phyloP scores from a whole-genome alignment of 2,329 filamentous ascomycete genomes.

The Simplicillium sp. region DNA sequence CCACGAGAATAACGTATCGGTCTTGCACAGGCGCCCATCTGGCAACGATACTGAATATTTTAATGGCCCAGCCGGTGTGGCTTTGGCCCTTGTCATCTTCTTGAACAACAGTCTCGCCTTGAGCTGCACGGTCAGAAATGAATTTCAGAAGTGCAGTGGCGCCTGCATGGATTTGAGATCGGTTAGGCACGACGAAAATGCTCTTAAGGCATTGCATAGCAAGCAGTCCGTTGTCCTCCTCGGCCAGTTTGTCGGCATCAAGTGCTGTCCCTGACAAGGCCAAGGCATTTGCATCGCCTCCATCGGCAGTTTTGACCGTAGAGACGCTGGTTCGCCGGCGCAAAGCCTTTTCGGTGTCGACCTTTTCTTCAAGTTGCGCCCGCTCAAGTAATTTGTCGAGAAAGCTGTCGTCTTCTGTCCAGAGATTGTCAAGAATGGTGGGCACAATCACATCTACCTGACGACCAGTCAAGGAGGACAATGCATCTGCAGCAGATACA shows the following conservation, averaged over 20 bases:
- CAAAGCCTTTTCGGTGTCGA: slow-evolving; percentile 52
- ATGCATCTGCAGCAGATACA: slow-evolving; percentile 68
- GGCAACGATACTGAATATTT: slow-evolving; percentile 69
- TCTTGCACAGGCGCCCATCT: slow-evolving; percentile 91
- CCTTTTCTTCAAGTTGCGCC: slow-evolving; percentile 57
- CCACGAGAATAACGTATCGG: slow-evolving; percentile 81
- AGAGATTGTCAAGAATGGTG: slow-evolving; percentile 78
- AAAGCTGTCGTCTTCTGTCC: slow-evolving; percentile 62
- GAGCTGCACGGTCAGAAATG: slow-evolving; percentile 49
- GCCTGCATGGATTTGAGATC: slow-evolving; percentile 70
- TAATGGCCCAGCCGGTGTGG: slow-evolving; percentile 67
- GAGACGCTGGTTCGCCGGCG: slow-evolving; percentile 69
- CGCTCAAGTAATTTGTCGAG: slow-evolving; percentile 60
- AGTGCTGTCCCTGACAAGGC: slow-evolving; percentile 59
- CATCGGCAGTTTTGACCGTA: slow-evolving; percentile 65
- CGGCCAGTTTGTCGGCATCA: slow-evolving; percentile 81
- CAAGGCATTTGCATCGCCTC: slow-evolving; percentile 51
- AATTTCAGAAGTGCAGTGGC: slow-evolving; percentile 68
- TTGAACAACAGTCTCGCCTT: slow-evolving; percentile 44
- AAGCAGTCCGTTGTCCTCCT: slow-evolving; percentile 77
- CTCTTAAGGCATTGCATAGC: slow-evolving; percentile 80
- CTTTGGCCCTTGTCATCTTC: slow-evolving; percentile 28
- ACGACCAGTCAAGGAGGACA: slow-evolving; percentile 64
- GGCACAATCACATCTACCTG: slow-evolving; percentile 75
- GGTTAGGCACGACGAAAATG: slow-evolving; percentile 75